Percentiles rank a stretch among this genome's conserved stretches.
phyloP scores from a whole-genome alignment of 1,139 yeast genomes.

The Hyphopichia khmerensis region DNA sequence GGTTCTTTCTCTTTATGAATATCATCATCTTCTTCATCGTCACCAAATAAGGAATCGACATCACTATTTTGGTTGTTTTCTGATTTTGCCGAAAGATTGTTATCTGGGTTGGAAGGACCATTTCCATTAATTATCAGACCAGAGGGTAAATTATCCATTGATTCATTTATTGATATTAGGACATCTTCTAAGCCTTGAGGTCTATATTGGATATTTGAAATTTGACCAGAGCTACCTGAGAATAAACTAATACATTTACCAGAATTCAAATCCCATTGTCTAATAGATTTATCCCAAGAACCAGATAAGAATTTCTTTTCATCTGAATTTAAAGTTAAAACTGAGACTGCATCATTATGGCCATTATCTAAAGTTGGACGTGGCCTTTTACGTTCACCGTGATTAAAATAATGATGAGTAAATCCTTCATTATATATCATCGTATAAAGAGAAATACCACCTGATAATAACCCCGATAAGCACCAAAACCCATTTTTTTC shows the following conservation, averaged over 20 bases:
- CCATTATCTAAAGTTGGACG: constrained; percentile 19
- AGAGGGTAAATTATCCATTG: constrained; percentile 11
- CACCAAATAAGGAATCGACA: constrained; percentile 80
- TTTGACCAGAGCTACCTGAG: constrained; percentile 67
- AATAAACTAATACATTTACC: constrained; percentile 57
- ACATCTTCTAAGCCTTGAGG: constrained; percentile 61
- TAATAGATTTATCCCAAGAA: constrained; percentile 80
- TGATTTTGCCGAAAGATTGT: neutral
- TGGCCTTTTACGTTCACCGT: constrained; percentile 20
- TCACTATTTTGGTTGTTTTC: constrained; percentile 52
- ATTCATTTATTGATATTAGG: constrained; percentile 15
- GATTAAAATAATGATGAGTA: constrained; percentile 71
- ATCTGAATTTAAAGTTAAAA: constrained; percentile 57
- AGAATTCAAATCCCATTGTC: constrained; percentile 83
- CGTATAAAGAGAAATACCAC: constrained; percentile 85
- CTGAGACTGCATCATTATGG: constrained; percentile 77
- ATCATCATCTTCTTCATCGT: constrained; percentile 58
- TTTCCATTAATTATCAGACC: constrained; percentile 3
- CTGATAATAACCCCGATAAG: constrained; percentile 75
- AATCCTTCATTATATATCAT: constrained; percentile 82
- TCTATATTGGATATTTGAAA: constrained; percentile 74
- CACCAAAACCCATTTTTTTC: constrained; percentile 86
- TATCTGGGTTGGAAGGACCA: constrained; percentile 4
- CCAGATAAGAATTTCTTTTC: constrained; percentile 75
- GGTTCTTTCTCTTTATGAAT: constrained; percentile 18